Evolutionary conservation across 78 protist genomes (phyloP).

Genomic region (Dictyostelium intermedium): DNA sequence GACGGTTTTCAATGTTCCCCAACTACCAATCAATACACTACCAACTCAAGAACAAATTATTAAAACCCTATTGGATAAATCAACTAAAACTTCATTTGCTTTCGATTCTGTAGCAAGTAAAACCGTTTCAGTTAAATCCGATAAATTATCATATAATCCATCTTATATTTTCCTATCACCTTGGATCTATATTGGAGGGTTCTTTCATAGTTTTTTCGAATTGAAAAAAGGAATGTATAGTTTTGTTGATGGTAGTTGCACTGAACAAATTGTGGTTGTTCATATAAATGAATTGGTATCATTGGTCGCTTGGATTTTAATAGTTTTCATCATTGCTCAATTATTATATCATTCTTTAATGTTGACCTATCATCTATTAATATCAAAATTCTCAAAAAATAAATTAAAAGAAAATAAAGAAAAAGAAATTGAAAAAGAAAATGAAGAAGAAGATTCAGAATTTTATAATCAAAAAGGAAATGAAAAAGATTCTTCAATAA

Average conservation of each 20-base stretch:
- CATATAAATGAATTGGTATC: neutral
- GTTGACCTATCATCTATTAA: neutral
- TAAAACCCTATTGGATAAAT: neutral
- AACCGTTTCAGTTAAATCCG: neutral
- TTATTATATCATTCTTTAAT: neutral
- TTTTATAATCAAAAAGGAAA: neutral
- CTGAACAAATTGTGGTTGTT: neutral
- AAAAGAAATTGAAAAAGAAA: neutral
- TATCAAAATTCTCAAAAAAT: neutral
- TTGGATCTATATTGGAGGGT: slow-evolving; percentile 51
- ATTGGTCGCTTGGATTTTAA: slow-evolving; percentile 11
- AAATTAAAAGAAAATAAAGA: neutral
- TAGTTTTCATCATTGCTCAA: neutral
- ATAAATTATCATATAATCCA: neutral
- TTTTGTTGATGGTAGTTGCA: slow-evolving; percentile 55
- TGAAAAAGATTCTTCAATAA: neutral
- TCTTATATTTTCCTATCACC: neutral
- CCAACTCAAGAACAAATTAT: neutral
- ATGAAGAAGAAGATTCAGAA: neutral
- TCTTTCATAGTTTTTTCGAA: slow-evolving; percentile 40
- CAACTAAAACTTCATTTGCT: neutral
- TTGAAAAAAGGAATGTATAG: slow-evolving; percentile 32
- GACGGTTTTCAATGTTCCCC: slow-evolving; percentile 12
- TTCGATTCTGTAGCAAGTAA: neutral
- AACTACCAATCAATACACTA: neutral